Evolutionary conservation across 306 rosid genomes (phyloP).

Genomic region (Prosopis cineraria): DNA sequence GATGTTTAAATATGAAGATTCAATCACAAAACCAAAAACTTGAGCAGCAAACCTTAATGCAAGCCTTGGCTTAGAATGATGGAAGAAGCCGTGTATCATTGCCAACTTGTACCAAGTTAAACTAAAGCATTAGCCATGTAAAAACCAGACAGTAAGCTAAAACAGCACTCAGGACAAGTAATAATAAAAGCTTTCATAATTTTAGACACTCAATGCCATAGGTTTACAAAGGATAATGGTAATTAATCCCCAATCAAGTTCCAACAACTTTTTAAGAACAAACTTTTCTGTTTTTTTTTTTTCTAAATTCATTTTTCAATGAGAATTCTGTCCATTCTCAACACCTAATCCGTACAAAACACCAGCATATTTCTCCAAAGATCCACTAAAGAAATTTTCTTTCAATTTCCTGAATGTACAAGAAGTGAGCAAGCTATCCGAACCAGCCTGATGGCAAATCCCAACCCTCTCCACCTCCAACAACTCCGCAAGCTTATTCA

Average conservation of each 20-base stretch:
- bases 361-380: slow-evolving; percentile 59
- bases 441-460: slow-evolving; percentile 56
- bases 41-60: background rate
- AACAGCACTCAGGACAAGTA: background rate
- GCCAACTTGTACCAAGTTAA: background rate
- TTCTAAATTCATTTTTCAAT: slow-evolving; percentile 37
- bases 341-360: slow-evolving; percentile 63
- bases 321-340: slow-evolving; percentile 45
- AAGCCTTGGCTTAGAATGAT: background rate
- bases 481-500: slow-evolving; percentile 61
- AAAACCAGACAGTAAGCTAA: background rate
- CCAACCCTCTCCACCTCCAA: slow-evolving; percentile 59
- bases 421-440: slow-evolving; percentile 57
- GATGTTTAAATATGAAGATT: background rate
- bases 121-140: background rate
- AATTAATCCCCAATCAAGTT: slow-evolving; percentile 31
- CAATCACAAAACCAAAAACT: background rate
- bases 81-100: background rate
- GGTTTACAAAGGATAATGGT: slow-evolving; percentile 34
- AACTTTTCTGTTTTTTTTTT: background rate
- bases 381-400: slow-evolving; percentile 58
- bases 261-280: slow-evolving; percentile 25
- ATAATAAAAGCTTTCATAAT: slow-evolving; percentile 25
- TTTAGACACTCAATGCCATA: slow-evolving; percentile 38
- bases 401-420: slow-evolving; percentile 55